phyloP scores from a whole-genome alignment of 225 moss, liverwort and hornwort genomes.

The Lunularia cruciata region DNA sequence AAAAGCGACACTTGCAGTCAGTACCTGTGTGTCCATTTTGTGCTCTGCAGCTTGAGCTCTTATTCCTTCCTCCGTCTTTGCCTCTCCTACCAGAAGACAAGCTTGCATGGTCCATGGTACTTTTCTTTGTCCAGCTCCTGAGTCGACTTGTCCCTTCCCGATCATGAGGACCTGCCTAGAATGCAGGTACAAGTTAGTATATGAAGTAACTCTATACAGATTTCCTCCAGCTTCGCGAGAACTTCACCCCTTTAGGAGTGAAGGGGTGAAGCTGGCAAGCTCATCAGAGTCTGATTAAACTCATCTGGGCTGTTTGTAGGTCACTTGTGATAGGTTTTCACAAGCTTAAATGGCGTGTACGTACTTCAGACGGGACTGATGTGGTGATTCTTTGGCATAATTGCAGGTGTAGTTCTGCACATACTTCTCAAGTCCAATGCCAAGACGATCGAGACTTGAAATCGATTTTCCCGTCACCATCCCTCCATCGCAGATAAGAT shows the following conservation, averaged over 20 bases:
- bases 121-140: not conserved
- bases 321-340: too few species aligned
- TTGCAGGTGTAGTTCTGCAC: slow-evolving; percentile 27
- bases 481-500: slow-evolving; percentile 24
- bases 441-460: slow-evolving; percentile 33
- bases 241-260: too few species aligned
- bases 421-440: slow-evolving; percentile 27
- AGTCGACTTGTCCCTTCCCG: slow-evolving; percentile 22
- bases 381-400: slow-evolving; percentile 6
- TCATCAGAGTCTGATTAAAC: too few species aligned
- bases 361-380: slow-evolving; percentile 18
- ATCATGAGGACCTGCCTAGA: slow-evolving; percentile 16
- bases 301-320: too few species aligned
- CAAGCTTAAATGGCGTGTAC: not conserved
- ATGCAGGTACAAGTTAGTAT: too few species aligned
- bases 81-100: slow-evolving; percentile 24
- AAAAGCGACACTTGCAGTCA: not conserved
- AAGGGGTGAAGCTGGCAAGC: too few species aligned
- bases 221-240: too few species aligned
- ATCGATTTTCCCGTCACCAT: slow-evolving; percentile 8
- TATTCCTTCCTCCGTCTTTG: not conserved
- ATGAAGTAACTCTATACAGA: too few species aligned
- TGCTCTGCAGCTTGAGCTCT: not conserved
- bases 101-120: slow-evolving; percentile 31
- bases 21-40: slow-evolving; percentile 24